These are phyloP conservation scores for Cicer cuneatum DNA, from an alignment of 306 rosid species.

Conservation along the genomic window DNA sequence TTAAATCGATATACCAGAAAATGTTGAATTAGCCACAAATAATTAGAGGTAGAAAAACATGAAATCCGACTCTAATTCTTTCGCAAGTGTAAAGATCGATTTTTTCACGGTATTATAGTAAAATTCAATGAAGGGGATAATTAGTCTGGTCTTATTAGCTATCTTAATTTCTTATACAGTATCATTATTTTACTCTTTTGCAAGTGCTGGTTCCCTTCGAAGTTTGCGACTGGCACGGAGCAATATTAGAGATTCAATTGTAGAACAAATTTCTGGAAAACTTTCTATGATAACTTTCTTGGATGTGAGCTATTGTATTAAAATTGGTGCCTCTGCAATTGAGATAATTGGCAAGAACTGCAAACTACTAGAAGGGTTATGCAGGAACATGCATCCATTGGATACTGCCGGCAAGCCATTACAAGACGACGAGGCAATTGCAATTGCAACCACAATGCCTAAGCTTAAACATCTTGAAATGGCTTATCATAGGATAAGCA, in stretches of 20 bases:
- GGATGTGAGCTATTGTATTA: constrained; percentile 94
- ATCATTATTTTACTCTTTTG: constrained; percentile 52
- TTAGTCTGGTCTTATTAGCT: constrained; percentile 30
- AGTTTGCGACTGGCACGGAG: constrained; percentile 79
- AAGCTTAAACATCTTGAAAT: constrained; percentile 91
- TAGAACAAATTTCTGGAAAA: constrained; percentile 74
- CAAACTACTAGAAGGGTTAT: constrained; percentile 70
- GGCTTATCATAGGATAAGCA: constrained; percentile 81
- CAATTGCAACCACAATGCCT: constrained; percentile 94
- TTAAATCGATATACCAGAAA: background rate
- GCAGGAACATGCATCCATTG: constrained; percentile 92
- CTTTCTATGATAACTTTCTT: constrained; percentile 76
- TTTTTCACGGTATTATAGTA: background rate
- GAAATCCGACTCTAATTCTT: background rate
- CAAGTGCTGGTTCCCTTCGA: constrained; percentile 88
- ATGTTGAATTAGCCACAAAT: background rate
- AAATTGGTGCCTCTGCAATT: constrained; percentile 63
- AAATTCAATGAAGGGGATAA: constrained; percentile 2
- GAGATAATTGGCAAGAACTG: constrained; percentile 92
- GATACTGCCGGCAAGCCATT: constrained; percentile 82
- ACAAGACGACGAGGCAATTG: constrained; percentile 80
- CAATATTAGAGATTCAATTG: constrained; percentile 61
- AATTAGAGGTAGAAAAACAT: background rate
- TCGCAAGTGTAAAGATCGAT: background rate
- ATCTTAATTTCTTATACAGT: constrained; percentile 39